phyloP scores from a whole-genome alignment of 2,329 filamentous ascomycete species.

The Calonectria naviculata region DNA sequence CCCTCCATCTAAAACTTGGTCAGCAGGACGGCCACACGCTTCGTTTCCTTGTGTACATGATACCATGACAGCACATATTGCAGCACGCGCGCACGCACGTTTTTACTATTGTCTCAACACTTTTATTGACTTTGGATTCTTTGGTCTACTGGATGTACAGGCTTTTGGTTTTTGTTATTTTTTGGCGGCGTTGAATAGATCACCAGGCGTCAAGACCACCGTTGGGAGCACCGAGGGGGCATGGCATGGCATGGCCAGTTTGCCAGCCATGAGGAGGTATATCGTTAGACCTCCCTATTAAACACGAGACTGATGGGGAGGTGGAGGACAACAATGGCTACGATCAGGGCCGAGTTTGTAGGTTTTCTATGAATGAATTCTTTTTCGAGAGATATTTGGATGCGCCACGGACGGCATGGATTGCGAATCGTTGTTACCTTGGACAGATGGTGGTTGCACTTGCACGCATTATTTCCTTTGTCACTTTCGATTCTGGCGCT shows the following conservation, averaged over 20 bases:
- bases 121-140: slow-evolving; percentile 28
- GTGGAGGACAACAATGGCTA: slow-evolving; percentile 26
- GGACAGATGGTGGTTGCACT: slow-evolving; percentile 8
- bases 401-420: slow-evolving; percentile 27
- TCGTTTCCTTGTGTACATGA: slow-evolving; percentile 46
- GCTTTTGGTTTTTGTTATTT: slow-evolving; percentile 27
- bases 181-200: slow-evolving; percentile 41
- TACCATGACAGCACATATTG: slow-evolving; percentile 48
- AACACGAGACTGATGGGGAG: not conserved
- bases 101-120: slow-evolving; percentile 19
- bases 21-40: slow-evolving; percentile 23
- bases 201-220: slow-evolving; percentile 34
- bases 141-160: slow-evolving; percentile 31
- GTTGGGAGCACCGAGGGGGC: slow-evolving; percentile 22
- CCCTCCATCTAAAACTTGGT: slow-evolving; percentile 1
- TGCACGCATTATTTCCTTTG: slow-evolving; percentile 25
- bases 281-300: slow-evolving; percentile 28
- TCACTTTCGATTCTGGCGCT: not conserved
- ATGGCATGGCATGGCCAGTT: slow-evolving; percentile 17
- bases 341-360: not conserved
- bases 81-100: slow-evolving; percentile 32
- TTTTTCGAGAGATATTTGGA: slow-evolving; percentile 31
- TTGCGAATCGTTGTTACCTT: slow-evolving; percentile 6
- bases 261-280: slow-evolving; percentile 8
- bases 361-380: slow-evolving; percentile 21